Evolutionary conservation across 2,329 filamentous ascomycete species (phyloP).

Genomic region (Fusarium dimerum): DNA sequence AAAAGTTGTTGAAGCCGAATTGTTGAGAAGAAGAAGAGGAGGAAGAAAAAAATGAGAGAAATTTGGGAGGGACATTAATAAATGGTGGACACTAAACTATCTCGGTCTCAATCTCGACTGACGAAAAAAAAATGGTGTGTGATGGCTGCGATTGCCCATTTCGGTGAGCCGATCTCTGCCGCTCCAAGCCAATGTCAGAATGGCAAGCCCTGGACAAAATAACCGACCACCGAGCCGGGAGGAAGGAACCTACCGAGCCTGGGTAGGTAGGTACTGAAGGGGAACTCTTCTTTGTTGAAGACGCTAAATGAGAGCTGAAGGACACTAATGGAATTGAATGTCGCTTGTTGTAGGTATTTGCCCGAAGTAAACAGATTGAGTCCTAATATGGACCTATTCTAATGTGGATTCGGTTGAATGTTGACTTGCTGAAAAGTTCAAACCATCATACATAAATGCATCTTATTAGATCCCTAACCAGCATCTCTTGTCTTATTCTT

Average conservation of each 20-base stretch:
- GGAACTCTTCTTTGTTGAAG: neutral
- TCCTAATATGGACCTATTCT: too few species aligned
- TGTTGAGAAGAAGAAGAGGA: slow-evolving; percentile 13
- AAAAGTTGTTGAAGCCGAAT: neutral
- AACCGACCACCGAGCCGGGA: neutral
- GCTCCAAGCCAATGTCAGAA: slow-evolving; percentile 15
- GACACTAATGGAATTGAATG: too few species aligned
- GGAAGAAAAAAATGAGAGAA: neutral
- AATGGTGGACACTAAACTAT: too few species aligned
- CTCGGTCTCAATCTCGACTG: too few species aligned
- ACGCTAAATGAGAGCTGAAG: too few species aligned
- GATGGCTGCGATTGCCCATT: neutral
- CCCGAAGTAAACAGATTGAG: too few species aligned
- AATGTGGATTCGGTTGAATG: too few species aligned
- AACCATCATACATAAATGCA: too few species aligned
- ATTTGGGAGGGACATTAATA: slow-evolving; percentile 8
- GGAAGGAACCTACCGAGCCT: slow-evolving; percentile 13
- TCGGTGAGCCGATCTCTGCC: slow-evolving; percentile 25
- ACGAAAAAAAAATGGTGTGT: slow-evolving; percentile 6
- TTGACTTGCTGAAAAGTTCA: too few species aligned
- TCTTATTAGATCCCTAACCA: too few species aligned
- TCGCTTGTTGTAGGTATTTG: too few species aligned
- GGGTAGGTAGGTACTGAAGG: neutral
- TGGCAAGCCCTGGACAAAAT: neutral
- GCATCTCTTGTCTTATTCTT: too few species aligned